Evolutionary conservation across 371 early-diverging fungal genomes (phyloP), one percentile per base, ranked within the genome.

Genomic region (Mortierella sp.): DNA sequence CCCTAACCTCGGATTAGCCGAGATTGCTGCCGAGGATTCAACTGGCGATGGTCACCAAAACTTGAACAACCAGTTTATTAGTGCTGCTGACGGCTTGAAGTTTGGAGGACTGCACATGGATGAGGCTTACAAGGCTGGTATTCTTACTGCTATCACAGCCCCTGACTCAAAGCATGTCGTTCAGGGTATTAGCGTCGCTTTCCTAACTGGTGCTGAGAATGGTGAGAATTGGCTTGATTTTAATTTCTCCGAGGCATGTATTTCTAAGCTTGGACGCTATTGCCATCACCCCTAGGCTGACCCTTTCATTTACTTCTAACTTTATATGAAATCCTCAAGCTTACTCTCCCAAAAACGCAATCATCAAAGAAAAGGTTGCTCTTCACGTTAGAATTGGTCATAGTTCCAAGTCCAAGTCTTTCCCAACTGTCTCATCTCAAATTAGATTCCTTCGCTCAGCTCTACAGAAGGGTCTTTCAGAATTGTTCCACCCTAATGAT

Each of bases 391-490:
- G 84, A 53, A 76, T 92, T 32, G 92, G 92, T 19, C 79, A 88
- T 31, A 29, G 59, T 15, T 66, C 72, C 64, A 89, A 89, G 63
- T 88, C 88, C 0, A 19, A 26, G 13, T 32, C 66, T n/a, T 76
- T 88, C 75, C 85, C 89, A 10, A 88, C 93, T 1, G 80, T 93
- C 10, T 89, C 93, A 2, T 84, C 86, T 13, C 94, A 94, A 67
- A 85, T 93, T 23, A 83, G 84, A 1, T 87, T 82, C 60, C 85
- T 94, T 43, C 89, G 93, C 26, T 13, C 62, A 3, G 19, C 58
- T 2, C 53, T 78, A 40, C 49, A 66, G 49, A 66, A 72, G 59
- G 73, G 66, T 10, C 56, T 73, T 23, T 80, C 83, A 22, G 47
- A 83, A 1, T 66, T 92, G 65, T 26, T 68, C 69, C 28, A 60